Evolutionary conservation across 2,329 filamentous ascomycete species (phyloP).

Genomic region (Sporothrix dimorphospora): DNA sequence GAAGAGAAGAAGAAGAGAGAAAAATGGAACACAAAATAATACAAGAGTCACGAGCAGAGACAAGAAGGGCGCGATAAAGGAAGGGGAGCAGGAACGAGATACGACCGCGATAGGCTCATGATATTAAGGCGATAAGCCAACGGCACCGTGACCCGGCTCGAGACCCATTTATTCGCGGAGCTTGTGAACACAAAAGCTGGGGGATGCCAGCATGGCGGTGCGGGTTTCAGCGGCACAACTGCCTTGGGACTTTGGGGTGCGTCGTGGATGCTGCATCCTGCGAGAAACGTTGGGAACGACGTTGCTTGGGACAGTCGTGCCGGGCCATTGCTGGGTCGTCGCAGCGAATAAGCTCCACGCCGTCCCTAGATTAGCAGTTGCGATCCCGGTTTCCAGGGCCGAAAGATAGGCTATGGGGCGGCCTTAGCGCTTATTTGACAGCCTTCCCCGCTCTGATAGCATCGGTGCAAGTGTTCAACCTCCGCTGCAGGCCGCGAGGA

Average conservation of each 20-base stretch:
- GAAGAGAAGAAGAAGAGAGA: not conserved
- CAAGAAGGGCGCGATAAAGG: slow-evolving; percentile 1
- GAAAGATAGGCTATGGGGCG: slow-evolving; percentile 15
- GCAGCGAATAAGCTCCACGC: slow-evolving; percentile 9
- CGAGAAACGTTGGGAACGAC: not conserved
- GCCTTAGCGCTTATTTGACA: slow-evolving; percentile 9
- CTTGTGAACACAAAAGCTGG: not conserved
- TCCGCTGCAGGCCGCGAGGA: not conserved
- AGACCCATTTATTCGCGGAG: not conserved
- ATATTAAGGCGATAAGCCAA: not conserved
- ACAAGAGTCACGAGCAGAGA: not conserved
- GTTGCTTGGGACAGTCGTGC: not conserved
- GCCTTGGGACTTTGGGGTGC: not conserved
- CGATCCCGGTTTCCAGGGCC: not conserved
- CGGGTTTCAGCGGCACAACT: not conserved
- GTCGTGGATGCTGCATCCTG: not conserved
- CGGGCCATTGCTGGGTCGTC: not conserved
- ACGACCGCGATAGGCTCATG: not conserved
- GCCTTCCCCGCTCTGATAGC: not conserved
- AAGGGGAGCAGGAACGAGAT: slow-evolving; percentile 6
- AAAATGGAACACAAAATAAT: not conserved
- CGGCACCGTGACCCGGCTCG: not conserved
- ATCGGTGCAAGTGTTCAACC: not conserved
- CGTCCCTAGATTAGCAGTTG: not conserved
- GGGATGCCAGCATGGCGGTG: not conserved